phyloP scores from a whole-genome alignment of 2,329 filamentous ascomycete species.

The Shiraia bambusicola region DNA sequence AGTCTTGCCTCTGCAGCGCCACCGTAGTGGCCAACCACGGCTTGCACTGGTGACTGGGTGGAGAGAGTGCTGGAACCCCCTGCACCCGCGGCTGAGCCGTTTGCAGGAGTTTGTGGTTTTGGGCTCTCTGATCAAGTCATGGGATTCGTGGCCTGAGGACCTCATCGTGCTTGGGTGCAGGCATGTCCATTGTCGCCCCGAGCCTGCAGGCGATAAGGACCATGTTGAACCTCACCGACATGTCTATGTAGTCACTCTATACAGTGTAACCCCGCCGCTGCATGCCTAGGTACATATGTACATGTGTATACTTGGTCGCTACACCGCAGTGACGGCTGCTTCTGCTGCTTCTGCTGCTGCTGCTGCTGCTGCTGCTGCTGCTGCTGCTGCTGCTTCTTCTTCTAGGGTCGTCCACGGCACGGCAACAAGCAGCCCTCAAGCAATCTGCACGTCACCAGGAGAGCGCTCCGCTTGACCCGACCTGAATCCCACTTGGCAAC shows the following conservation, averaged over 20 bases:
- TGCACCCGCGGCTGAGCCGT: constrained; percentile 33
- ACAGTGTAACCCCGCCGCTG: constrained; percentile 2
- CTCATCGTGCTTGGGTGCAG: constrained; percentile 8
- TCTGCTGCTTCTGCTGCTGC: no score
- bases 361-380: no score
- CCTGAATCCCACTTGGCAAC: no score
- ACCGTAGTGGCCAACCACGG: constrained; percentile 14
- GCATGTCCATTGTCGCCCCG: constrained; percentile 17
- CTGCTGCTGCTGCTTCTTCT: no score
- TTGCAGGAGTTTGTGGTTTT: constrained; percentile 28
- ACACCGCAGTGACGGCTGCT: no score
- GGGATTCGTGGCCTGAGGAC: constrained; percentile 12
- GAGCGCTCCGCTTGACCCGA: background rate
- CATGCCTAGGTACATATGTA: background rate
- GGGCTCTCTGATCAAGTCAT: constrained; percentile 9
- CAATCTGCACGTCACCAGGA: constrained; percentile 8
- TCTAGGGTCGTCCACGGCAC: background rate
- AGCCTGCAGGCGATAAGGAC: constrained; percentile 29
- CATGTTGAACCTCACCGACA: constrained; percentile 28
- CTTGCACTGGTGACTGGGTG: constrained; percentile 8
- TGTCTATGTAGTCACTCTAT: constrained; percentile 27
- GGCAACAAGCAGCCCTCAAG: background rate
- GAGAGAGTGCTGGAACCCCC: no score
- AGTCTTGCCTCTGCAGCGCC: constrained; percentile 7
- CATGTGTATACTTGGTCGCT: no score